A percentile compares a stretch with the other conserved stretches of the same genome.
Conservation (phyloP, 257 asterid species). For the Solanum neorickii region DNA sequence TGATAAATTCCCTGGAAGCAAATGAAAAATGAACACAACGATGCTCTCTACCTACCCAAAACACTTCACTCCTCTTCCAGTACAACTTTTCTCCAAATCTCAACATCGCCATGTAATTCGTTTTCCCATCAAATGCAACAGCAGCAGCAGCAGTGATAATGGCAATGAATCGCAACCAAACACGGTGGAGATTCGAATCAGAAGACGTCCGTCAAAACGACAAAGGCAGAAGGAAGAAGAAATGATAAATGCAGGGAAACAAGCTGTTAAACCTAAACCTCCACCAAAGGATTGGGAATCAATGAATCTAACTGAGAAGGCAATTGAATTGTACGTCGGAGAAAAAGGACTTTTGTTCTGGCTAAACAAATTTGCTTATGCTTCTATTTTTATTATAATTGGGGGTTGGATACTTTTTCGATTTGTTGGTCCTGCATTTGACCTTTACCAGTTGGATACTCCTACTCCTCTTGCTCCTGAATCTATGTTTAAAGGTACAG, state of each 20-base stretch:
- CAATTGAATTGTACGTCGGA: conserved; percentile 60
- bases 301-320: conserved; percentile 63
- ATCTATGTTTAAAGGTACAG: conserved; percentile 39
- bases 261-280: conserved; percentile 3
- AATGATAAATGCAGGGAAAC: conserved; percentile 6
- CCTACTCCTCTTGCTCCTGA: conserved; percentile 57
- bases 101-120: background rate
- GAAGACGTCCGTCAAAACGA: conserved; percentile 52
- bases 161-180: conserved; percentile 34
- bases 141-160: conserved; percentile 11
- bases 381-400: conserved; percentile 67
- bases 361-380: conserved; percentile 90
- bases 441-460: conserved; percentile 73
- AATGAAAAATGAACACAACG: conserved; percentile 1
- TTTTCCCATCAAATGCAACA: conserved; percentile 23
- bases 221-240: conserved; percentile 21
- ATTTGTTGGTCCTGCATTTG: conserved; percentile 70
- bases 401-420: conserved; percentile 88
- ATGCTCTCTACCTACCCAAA: conserved; percentile 39
- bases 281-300: conserved; percentile 70
- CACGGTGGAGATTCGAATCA: conserved; percentile 46
- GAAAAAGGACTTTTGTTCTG: conserved; percentile 69
- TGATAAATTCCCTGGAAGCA: background rate
- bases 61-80: conserved; percentile 27
- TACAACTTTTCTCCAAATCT: conserved; percentile 5